phyloP scores from a whole-genome alignment of 768 basidiomycete genomes.

The Lactarius psammicola region DNA sequence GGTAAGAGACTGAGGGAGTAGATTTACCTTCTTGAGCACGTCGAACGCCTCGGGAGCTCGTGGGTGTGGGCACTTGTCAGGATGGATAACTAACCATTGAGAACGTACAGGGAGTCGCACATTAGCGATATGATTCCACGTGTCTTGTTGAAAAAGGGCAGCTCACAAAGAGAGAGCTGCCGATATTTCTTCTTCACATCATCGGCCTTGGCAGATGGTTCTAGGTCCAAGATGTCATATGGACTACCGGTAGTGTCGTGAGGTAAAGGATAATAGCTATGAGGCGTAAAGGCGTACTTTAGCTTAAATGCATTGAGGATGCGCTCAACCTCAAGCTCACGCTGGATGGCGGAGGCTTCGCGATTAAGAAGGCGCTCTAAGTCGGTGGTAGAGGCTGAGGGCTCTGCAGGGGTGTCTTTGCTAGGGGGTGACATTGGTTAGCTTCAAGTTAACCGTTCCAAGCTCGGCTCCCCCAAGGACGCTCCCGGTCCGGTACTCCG shows the following conservation, averaged over 20 bases:
- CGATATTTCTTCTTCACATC: constrained; percentile 90
- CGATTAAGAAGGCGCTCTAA: constrained; percentile 77
- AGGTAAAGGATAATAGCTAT: not conserved
- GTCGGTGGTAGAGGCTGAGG: constrained; percentile 41
- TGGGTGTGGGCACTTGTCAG: constrained; percentile 91
- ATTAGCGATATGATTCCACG: constrained; percentile 26
- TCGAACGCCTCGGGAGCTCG: constrained; percentile 93
- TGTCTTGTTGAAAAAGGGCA: constrained; percentile 10
- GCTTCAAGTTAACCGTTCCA: not conserved
- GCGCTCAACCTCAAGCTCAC: constrained; percentile 86
- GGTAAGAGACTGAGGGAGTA: not conserved
- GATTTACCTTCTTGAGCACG: constrained; percentile 79
- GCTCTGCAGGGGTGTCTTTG: constrained; percentile 8
- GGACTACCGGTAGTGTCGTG: constrained; percentile 53
- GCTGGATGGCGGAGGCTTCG: constrained; percentile 82
- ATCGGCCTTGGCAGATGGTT: constrained; percentile 63
- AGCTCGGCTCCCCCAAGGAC: not conserved
- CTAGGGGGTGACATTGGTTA: constrained; percentile 10
- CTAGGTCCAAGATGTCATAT: constrained; percentile 89
- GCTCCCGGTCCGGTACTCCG: not conserved
- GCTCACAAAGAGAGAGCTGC: constrained; percentile 80
- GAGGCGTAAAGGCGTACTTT: constrained; percentile 57
- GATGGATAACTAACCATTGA: constrained; percentile 81
- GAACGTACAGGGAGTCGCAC: constrained; percentile 41
- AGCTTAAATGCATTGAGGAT: constrained; percentile 94